A percentile compares a stretch with the other conserved stretches of the same genome.
Conservation (phyloP, 371 early-diverging fungal genomes). For the Mucor circinelloides region DNA sequence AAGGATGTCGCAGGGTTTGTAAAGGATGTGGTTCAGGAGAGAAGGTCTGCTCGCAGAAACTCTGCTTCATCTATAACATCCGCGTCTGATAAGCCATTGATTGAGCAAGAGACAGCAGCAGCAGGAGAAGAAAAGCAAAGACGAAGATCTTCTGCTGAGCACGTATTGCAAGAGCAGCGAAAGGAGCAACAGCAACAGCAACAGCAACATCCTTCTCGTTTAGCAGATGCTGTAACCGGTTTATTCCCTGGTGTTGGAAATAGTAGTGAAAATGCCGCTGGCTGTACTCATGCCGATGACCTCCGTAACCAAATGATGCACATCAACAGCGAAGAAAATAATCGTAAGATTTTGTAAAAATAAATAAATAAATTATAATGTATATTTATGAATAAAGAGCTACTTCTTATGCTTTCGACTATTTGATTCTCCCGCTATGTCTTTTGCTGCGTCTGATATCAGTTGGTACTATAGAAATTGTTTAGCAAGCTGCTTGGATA, state of each 20-base stretch:
- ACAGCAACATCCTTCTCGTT: constrained; percentile 10
- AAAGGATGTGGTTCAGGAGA: constrained; percentile 41
- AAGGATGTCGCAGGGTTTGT: constrained; percentile 54
- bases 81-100: not conserved
- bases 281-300: constrained; percentile 38
- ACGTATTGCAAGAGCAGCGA: not conserved
- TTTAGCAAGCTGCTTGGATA: not conserved
- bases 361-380: not conserved
- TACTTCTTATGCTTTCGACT: constrained; percentile 4
- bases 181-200: constrained; percentile 4
- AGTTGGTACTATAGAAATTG: constrained; percentile 6
- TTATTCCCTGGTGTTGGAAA: constrained; percentile 38
- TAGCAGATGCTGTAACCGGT: constrained; percentile 38
- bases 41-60: constrained; percentile 20
- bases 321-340: constrained; percentile 11
- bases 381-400: not conserved
- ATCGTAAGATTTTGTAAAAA: constrained; percentile 10
- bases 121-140: not conserved
- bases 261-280: constrained; percentile 6
- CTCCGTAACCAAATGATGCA: constrained; percentile 34
- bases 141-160: constrained; percentile 15
- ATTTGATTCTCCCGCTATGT: constrained; percentile 8
- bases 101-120: not conserved
- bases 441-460: constrained; percentile 17
- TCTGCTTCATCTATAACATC: constrained; percentile 12